Evolutionary conservation across 2,329 filamentous ascomycete genomes (phyloP), one percentile per base, ranked within the genome.

Genomic region (Aureobasidium sp.): DNA sequence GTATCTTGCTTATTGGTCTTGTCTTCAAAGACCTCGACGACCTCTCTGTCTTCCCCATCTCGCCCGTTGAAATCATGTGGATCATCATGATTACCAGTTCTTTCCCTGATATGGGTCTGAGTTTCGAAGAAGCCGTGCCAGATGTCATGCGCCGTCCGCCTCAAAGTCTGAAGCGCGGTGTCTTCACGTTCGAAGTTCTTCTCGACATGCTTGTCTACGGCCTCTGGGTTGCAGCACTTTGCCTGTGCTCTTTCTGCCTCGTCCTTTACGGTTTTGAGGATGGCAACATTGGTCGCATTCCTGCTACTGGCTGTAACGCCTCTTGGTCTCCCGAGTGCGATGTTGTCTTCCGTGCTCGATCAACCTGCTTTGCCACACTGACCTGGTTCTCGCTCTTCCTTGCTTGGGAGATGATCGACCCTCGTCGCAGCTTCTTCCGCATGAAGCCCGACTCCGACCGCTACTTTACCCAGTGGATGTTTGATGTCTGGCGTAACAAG

Each of bases 41-140:
- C 9, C 81, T 88, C 64, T 93, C 90, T 0, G 90, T 94, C 8
- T 95, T 95, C 72, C 90, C 90, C 12, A 83, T 95, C 37, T 86
- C 89, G 0, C 90, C 90, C 0, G 84, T 95, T 3, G 87, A 96
- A 69, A 93, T 96, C 65, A 83, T 96, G 63, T 96, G 90, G 91
- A 90, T 96, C 73, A 96, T 96, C 75, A 93, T 96, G 88, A 83
- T 94, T 61, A 96, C 92, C 0, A 93, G 89, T 44, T 89, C 87
- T 7, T 85, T 94, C 73, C 91, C 91, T 1, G 92, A 92, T 63
- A 94, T 96, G 78, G 92, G 91, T 47, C 83, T 96, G 0, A 90
- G 91, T 24, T 87, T 91, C 67, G 91, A 96, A 74, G 77, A 81
- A 48, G 89, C 90, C 0, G 84, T 87, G 0, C 81, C 84, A 1